Base-by-base conservation (phyloP, 1,284 basidiomycete genomes). In the Apiotrichum akiyoshidainum region DNA sequence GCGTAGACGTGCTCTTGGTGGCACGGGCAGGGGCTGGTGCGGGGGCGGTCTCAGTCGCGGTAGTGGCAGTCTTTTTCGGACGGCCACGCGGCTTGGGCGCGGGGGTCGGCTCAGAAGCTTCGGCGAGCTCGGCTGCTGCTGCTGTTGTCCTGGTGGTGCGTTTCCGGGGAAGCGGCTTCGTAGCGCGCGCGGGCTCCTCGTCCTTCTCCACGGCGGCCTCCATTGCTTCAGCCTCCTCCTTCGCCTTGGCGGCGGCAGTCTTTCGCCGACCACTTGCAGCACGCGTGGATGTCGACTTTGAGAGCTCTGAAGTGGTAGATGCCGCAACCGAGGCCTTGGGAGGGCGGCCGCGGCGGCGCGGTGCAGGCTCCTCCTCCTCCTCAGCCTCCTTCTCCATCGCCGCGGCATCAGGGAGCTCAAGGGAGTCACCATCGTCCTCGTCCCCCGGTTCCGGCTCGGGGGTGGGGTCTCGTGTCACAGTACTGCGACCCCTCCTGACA, bases 121-220 rank as follows among this genome's bases (percentile, higher is more conserved):
- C 33, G 6, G 19, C 47, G 21, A 33, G 34, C 48, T 56, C 54
- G 14, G 39, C 44, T 6, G 41, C 44, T 5, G 46, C 35, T 8
- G 50, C 44, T 13, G 54, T 45, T 35, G 45, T 44, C 19, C 54
- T 42, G 1, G 49, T 42, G 12, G 44, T 42, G 14, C 55, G 40
- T 31, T 60, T 63, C 31, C 53, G 45, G 2, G 61, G 61, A 5
- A 63, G 55, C 0, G 61, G 61, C 56, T 63, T 63, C 11, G 61
- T 63, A 2, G 31, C 52, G 9, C 54, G 54, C 26, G 62, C 54
- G n/a, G 53, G 37, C 45, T 53, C 52, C 37, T 46, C n/a, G n/a
- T n/a, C 47, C 48, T 50, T 37, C 34, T 54, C 40, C 11, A 33
- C 19, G 49, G 50, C 26, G 35, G 41, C 19, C 52, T 55, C 48